Evolutionary conservation across 257 asterid genomes (phyloP).

Genomic region (Scutellaria galericulata): DNA sequence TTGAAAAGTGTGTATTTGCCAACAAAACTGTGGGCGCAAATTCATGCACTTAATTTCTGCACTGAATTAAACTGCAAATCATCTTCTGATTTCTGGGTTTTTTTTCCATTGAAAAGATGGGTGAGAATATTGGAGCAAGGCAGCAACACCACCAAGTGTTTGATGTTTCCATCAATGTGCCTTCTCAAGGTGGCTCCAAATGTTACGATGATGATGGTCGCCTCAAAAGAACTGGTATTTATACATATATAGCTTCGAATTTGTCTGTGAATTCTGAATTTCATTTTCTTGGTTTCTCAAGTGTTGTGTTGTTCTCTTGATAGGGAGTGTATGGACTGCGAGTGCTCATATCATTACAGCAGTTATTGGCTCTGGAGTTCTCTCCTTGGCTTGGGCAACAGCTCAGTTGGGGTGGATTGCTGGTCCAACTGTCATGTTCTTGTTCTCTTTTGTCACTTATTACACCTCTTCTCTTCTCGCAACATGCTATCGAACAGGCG

Average conservation of each 20-base stretch:
- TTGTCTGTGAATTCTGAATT: not conserved
- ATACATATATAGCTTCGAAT: no score
- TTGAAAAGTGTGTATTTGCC: constrained; percentile 41
- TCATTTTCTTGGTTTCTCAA: not conserved
- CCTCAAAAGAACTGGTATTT: constrained; percentile 53
- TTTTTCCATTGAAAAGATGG: constrained; percentile 52
- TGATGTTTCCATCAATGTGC: constrained; percentile 50
- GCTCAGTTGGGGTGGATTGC: constrained; percentile 63
- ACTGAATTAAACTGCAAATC: not conserved
- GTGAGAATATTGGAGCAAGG: constrained; percentile 37
- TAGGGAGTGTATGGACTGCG: constrained; percentile 57
- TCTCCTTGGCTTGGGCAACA: constrained; percentile 55
- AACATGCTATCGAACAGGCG: constrained; percentile 52
- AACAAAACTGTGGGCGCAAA: constrained; percentile 29
- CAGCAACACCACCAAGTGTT: constrained; percentile 49
- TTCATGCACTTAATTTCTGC: constrained; percentile 36
- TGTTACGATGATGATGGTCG: constrained; percentile 58
- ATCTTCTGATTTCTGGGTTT: constrained; percentile 13
- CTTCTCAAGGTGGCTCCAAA: constrained; percentile 43
- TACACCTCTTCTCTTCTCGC: constrained; percentile 56
- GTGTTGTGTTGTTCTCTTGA: not conserved
- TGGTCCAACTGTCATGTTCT: constrained; percentile 49
- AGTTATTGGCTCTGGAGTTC: constrained; percentile 55
- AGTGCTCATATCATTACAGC: constrained; percentile 64
- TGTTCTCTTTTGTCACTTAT: constrained; percentile 56